Evolutionary conservation across 192 early-diverging fungal species (phyloP).

Genomic region (Kickxella alabastrina): DNA sequence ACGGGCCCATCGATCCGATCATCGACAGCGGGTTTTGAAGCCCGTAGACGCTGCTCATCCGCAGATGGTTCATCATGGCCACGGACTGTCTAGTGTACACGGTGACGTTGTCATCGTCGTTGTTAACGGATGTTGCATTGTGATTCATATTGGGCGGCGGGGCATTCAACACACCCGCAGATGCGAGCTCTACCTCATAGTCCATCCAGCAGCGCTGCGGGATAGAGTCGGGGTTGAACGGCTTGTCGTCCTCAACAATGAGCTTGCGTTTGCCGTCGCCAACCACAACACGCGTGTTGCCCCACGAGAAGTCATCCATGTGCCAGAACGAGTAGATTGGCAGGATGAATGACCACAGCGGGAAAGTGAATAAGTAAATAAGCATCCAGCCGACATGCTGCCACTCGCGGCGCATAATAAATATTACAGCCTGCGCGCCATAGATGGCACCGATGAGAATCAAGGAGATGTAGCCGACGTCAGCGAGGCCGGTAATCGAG

Average conservation of each 20-base stretch:
- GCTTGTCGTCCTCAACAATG: conserved; percentile 65
- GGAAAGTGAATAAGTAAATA: conserved; percentile 86
- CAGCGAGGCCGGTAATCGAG: conserved; percentile 54
- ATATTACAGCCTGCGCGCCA: conserved; percentile 84
- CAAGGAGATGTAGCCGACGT: conserved; percentile 75
- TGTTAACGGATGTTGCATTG: conserved; percentile 12
- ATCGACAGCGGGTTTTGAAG: background rate
- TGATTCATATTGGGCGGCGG: conserved; percentile 54
- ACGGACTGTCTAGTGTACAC: conserved; percentile 29
- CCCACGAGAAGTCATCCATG: conserved; percentile 98
- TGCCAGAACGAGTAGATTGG: conserved; percentile 98
- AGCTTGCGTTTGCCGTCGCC: conserved; percentile 68
- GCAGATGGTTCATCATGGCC: conserved; percentile 15
- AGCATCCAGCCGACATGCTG: conserved; percentile 82
- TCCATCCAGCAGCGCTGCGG: conserved; percentile 84
- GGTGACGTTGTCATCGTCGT: conserved; percentile 23
- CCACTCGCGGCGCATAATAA: conserved; percentile 72
- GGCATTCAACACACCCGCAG: conserved; percentile 30
- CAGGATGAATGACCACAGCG: conserved; percentile 88
- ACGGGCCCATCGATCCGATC: background rate
- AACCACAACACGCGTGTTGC: conserved; percentile 84
- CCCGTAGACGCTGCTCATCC: conserved; percentile 16
- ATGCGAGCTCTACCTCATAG: conserved; percentile 69
- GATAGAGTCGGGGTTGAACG: conserved; percentile 83
- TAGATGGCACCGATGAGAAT: conserved; percentile 78